These are phyloP conservation scores for Cadophora gregata DNA, from an alignment of 2,329 filamentous ascomycete genomes.

Conservation along the genomic window DNA sequence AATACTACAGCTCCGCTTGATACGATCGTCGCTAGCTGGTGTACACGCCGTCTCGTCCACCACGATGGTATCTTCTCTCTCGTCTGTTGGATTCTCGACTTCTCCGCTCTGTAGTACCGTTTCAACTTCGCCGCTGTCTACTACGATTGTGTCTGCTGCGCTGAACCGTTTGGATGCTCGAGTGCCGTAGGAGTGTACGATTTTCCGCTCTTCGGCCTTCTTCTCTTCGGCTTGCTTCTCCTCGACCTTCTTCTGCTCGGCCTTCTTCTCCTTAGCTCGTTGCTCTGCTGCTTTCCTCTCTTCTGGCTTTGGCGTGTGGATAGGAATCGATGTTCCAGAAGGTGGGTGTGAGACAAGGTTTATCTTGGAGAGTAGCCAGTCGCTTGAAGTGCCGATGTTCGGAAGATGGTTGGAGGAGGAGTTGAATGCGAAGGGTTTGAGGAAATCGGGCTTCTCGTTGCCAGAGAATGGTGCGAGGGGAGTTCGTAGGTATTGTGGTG, in stretches of 20 bases:
- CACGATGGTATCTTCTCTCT: conserved; percentile 22
- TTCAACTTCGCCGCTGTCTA: conserved; percentile 10
- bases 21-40: conserved; percentile 30
- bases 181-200: conserved; percentile 22
- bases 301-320: conserved; percentile 22
- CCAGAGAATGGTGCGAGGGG: conserved; percentile 14
- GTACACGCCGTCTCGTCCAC: conserved; percentile 30
- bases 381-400: conserved; percentile 21
- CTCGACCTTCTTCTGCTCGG: not conserved
- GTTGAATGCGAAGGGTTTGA: conserved; percentile 25
- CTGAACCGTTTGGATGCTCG: conserved; percentile 26
- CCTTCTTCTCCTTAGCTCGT: not conserved
- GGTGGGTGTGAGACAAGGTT: conserved; percentile 34
- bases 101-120: not conserved
- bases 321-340: conserved; percentile 21
- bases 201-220: conserved; percentile 1
- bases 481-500: conserved; percentile 7
- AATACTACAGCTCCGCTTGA: conserved; percentile 39
- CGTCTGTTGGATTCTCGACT: not conserved
- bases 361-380: conserved; percentile 25
- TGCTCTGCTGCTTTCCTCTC: not conserved
- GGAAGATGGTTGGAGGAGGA: conserved; percentile 31
- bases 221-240: conserved; percentile 1
- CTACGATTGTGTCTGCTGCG: conserved; percentile 25
- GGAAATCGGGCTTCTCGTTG: conserved; percentile 18